Percentiles rank a stretch among this genome's conserved stretches.
These are phyloP conservation scores for Boletus rubroflammeus DNA, from an alignment of 768 basidiomycete species.

Conservation along the genomic window DNA sequence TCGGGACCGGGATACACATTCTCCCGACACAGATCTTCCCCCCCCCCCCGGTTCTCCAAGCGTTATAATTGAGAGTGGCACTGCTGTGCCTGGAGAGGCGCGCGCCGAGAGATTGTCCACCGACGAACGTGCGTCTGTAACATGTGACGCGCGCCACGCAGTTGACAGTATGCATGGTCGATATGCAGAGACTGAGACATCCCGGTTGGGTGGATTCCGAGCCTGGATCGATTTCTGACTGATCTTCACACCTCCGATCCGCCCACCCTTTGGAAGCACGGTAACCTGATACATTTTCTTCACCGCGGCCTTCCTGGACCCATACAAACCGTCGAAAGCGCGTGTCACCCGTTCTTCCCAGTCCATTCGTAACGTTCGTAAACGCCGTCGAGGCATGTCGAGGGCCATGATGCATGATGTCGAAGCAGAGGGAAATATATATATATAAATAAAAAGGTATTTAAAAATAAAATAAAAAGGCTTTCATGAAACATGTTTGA, in stretches of 20 bases:
- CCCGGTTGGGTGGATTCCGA: not conserved
- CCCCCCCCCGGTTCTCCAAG: not conserved
- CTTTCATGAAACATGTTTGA: slow-evolving; percentile 1
- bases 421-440: not conserved
- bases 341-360: not conserved
- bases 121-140: not conserved
- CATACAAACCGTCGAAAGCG: not conserved
- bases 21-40: not conserved
- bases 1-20: not conserved
- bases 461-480: not conserved
- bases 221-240: not conserved
- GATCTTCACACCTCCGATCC: not conserved
- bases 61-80: not conserved
- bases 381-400: not conserved
- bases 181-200: not conserved
- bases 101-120: not conserved
- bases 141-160: not conserved
- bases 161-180: not conserved
- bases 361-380: not conserved
- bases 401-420: not conserved
- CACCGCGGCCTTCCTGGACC: not conserved
- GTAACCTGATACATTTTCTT: not conserved
- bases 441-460: not conserved
- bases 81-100: not conserved
- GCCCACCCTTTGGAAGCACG: not conserved